phyloP scores from a whole-genome alignment of 768 basidiomycete genomes.

The Naganishia vaughanmartiniae region DNA sequence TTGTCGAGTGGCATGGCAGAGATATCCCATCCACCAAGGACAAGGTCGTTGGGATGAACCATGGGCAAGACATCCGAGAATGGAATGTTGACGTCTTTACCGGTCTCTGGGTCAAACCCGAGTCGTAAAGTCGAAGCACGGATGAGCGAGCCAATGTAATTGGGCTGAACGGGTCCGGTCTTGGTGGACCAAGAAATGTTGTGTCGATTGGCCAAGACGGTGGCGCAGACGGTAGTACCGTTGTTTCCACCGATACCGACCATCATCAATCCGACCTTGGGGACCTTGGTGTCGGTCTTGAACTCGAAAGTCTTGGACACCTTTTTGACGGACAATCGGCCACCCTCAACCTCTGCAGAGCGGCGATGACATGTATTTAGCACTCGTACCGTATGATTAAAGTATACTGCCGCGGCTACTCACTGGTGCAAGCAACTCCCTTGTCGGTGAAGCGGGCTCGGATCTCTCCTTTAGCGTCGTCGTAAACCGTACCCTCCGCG shows the following conservation, averaged over 20 bases:
- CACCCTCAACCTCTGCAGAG: slow-evolving; percentile 60
- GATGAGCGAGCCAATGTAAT: slow-evolving; percentile 95
- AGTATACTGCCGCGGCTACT: slow-evolving; percentile 47
- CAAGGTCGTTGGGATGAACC: slow-evolving; percentile 97
- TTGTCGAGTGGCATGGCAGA: slow-evolving; percentile 77
- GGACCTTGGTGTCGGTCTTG: slow-evolving; percentile 78
- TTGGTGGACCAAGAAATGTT: slow-evolving; percentile 94
- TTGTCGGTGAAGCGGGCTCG: slow-evolving; percentile 43
- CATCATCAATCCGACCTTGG: slow-evolving; percentile 97
- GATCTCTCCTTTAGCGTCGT: slow-evolving; percentile 43
- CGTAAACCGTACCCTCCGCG: slow-evolving; percentile 40
- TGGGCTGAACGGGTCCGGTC: slow-evolving; percentile 83
- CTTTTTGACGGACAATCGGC: slow-evolving; percentile 74
- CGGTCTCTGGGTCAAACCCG: slow-evolving; percentile 72
- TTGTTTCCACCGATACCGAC: slow-evolving; percentile 98
- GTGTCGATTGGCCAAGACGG: slow-evolving; percentile 92
- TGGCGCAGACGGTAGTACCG: slow-evolving; percentile 87
- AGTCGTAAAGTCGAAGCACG: slow-evolving; percentile 93
- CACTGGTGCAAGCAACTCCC: slow-evolving; percentile 59
- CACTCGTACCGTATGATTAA: not conserved
- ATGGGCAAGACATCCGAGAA: slow-evolving; percentile 89
- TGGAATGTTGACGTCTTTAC: slow-evolving; percentile 89
- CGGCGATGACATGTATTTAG: slow-evolving; percentile 41
- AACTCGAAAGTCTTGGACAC: slow-evolving; percentile 81
- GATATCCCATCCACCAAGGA: slow-evolving; percentile 98